Evolutionary conservation across 768 basidiomycete genomes (phyloP).

Genomic region (Boletellus ananas): DNA sequence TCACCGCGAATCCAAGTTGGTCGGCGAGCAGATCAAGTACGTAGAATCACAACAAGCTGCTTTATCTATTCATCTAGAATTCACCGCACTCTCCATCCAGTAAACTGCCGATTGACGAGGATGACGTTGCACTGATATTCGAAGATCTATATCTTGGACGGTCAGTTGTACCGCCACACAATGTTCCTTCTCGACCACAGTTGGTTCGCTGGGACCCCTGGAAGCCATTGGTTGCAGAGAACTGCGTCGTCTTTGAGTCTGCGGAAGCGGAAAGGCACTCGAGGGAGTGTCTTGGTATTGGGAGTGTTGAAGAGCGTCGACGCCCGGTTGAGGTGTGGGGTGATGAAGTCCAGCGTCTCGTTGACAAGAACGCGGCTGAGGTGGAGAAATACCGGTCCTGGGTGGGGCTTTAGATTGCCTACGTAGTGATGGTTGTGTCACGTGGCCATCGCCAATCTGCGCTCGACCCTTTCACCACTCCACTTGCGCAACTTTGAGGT

Average conservation of each 20-base stretch:
- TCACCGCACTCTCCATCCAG: conserved; percentile 35
- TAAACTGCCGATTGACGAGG: conserved; percentile 73
- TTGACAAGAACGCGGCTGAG: conserved; percentile 58
- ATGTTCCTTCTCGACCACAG: conserved; percentile 66
- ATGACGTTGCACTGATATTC: conserved; percentile 79
- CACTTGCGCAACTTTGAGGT: neutral
- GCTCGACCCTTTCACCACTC: neutral
- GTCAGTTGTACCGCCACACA: conserved; percentile 73
- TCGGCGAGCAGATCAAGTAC: conserved; percentile 56
- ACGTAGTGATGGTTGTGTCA: neutral
- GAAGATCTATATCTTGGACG: conserved; percentile 85
- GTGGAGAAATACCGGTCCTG: conserved; percentile 52
- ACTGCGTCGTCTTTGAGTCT: conserved; percentile 81
- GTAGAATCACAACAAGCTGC: conserved; percentile 20
- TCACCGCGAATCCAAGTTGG: conserved; percentile 66
- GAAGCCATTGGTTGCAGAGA: conserved; percentile 64
- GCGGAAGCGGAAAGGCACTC: conserved; percentile 70
- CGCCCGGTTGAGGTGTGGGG: conserved; percentile 69
- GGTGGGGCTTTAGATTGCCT: conserved; percentile 32
- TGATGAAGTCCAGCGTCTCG: conserved; percentile 51
- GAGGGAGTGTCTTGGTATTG: conserved; percentile 36
- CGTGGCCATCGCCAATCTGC: neutral
- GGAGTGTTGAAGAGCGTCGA: conserved; percentile 7
- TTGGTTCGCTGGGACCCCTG: conserved; percentile 78
- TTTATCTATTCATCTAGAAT: neutral